phyloP scores from a whole-genome alignment of 805 yeast species.

The Lachancea nothofagi region DNA sequence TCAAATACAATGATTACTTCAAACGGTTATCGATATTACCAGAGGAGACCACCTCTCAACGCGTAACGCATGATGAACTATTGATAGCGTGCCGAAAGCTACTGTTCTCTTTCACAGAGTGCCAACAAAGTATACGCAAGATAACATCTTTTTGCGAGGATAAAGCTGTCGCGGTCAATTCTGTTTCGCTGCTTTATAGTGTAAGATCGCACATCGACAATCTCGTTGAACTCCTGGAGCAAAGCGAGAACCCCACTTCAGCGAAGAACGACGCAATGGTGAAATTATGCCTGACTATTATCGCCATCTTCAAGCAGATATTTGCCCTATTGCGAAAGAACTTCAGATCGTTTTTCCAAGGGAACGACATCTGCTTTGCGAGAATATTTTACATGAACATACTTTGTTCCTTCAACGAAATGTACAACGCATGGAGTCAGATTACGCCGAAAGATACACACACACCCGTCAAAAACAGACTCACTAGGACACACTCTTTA shows the following conservation, averaged over 20 bases:
- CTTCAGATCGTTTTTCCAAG: slow-evolving; percentile 44
- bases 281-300: slow-evolving; percentile 34
- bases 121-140: slow-evolving; percentile 53
- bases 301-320: slow-evolving; percentile 47
- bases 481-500: slow-evolving; percentile 11
- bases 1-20: slow-evolving; percentile 56
- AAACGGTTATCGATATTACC: slow-evolving; percentile 59
- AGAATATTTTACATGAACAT: slow-evolving; percentile 57
- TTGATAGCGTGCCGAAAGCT: slow-evolving; percentile 48
- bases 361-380: slow-evolving; percentile 58
- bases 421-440: slow-evolving; percentile 56
- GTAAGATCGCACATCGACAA: slow-evolving; percentile 52
- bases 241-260: slow-evolving; percentile 34
- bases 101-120: slow-evolving; percentile 56
- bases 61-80: slow-evolving; percentile 30
- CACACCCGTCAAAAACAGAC: slow-evolving; percentile 7
- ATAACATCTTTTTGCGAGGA: slow-evolving; percentile 55
- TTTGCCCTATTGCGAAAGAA: slow-evolving; percentile 45
- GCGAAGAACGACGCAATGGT: slow-evolving; percentile 33
- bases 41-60: slow-evolving; percentile 36
- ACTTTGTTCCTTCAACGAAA: slow-evolving; percentile 59
- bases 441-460: slow-evolving; percentile 16
- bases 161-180: slow-evolving; percentile 47
- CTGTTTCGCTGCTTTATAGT: slow-evolving; percentile 46
- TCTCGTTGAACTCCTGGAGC: slow-evolving; percentile 53